Evolutionary conservation across 2,329 filamentous ascomycete species (phyloP), one percentile per base, ranked within the genome.

Genomic region (Stachybotrys chartarum): DNA sequence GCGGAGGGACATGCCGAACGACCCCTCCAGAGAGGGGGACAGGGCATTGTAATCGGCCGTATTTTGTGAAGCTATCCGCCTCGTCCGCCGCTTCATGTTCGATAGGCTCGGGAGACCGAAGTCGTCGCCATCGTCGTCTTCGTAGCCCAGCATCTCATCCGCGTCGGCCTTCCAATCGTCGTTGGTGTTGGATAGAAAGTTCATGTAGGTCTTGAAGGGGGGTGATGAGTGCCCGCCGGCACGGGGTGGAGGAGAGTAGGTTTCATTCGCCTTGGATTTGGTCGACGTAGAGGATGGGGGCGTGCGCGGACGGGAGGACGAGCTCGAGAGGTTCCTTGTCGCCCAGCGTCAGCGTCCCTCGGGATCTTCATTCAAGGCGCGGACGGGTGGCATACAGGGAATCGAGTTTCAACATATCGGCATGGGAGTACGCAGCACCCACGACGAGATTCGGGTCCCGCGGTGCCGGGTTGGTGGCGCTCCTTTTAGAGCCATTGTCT

Each of bases 361-460:
- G 35, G 35, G 3, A 42, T 42, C 3, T 10, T 42, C 10, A 14
- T 42, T 10, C 14, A 14, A 42, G 24, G 14, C 14, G 35, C 35
- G 24, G 42, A 35, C 12, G 8, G 54, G 50, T 35, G 55, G 50
- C 81, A 61, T 81, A 94, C 90, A 93, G 65, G 31, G 85, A 83
- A 66, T 91, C 90, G 66, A 93, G 88, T 72, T 93, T 96, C 64
- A 97, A 80, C 68, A 96, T 90, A 74, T 97, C 92, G 31, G 93
- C 90, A 72, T 99, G 94, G 14, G 94, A 97, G 70, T 99, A 99
- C 50, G 92, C 88, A 55, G 94, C 94, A 63, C 94, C 94, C 57
- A 97, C 88, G 42, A 99, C 89, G 58, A 93, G 82, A 65, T 78
- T 84, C 52, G 85, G 75, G 63, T 88, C 86, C 68, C 82, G 80